Base-by-base conservation (phyloP, 2,329 filamentous ascomycete genomes). In the Aspergillus luchuensis region DNA sequence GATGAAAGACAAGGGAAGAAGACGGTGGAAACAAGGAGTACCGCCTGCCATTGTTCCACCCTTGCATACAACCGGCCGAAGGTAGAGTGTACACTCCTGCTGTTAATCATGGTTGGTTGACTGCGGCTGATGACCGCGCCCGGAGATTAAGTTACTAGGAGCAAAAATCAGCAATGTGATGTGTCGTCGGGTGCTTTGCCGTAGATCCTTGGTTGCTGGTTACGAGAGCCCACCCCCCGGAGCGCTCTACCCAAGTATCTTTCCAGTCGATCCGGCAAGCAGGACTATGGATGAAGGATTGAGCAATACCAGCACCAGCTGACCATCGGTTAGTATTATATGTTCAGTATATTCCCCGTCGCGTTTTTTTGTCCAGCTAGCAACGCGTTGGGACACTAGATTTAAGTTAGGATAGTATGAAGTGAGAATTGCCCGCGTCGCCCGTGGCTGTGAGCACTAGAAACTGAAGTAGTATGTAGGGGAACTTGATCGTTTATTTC, bases 351-450 rank as follows among this genome's bases (percentile, higher is more conserved):
- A 11, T 13, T 30, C 25, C 10, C n/a, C n/a, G 19, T 50, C 47
- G 25, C 25, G 17, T 17, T 28, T 17, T 10, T n/a, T n/a, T 33
- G 25, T 33, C 25, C 25, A 49, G 21, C 15, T n/a, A 28, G 21
- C 19, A 28, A 50, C 30, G 28, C 2, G 25, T 33, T 50, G 25
- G 47, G 47, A 13, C 15, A 19, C 39, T 53, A 48, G n/a, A 60
- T 23, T 57, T 60, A 30, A 47, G 39, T 17, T 39, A 19, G 25
- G 41, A 30, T 45, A 33, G 47, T 33, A 28, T 17, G 47, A 55
- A 43, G 56, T 4, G 25, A 19, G 48, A 57, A 57, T 57, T 57
- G 38, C 49, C 60, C 57, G 57, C 57, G 57, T 62, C 60, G 60
- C 36, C 48, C 41, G 41, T 50, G 51, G 39, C 41, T 59, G 57